Evolutionary conservation across 129 eudicot species (phyloP), one percentile per base, ranked within the genome.

Genomic region (Lonicera japonica): DNA sequence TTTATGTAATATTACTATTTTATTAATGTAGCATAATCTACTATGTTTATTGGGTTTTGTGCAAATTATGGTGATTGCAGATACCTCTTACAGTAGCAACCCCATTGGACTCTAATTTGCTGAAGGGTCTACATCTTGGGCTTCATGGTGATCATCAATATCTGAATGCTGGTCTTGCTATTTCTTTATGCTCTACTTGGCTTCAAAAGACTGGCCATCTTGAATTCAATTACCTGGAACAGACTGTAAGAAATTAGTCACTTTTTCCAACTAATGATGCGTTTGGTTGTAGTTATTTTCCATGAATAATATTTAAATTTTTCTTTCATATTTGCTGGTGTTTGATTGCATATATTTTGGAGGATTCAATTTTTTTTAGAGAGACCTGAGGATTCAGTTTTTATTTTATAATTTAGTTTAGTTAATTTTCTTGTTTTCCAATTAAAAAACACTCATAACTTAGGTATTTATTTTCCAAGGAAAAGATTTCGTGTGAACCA

Each of bases 81-180:
- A 87, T 92, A 57, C 70, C 79, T 69, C 91, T 92, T 61, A 67
- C 78, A 77, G 95, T 88, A 52, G 96, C 85, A 65, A 61, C 82
- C 61, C 89, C 99, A 1, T 61, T 92, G 65, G 95, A 88, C 71
- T 66, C 75, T 24, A 79, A 71, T 63, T 69, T 82, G 70, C 81
- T 92, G 56, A 72, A 75, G 45, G 92, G 96, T 23, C 61, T 76
- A 48, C 73, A 65, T 65, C 89, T 92, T 34, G 96, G 96, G 70
- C 99, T 92, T 60, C 77, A 82, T 61, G 99, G 99, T 8, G 96
- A 92, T 63, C 99, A 92, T 73, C 99, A 92, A 71, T 88, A 82
- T 63, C n/a, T 83, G 25, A 92, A 92, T 71, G 99, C 99, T 55
- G 99, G 96, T 67, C 95, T 92, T 75, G 99, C 99, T 47, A 71